Conservation (phyloP, 768 basidiomycete genomes). For the Panaeolus cyanescens region DNA sequence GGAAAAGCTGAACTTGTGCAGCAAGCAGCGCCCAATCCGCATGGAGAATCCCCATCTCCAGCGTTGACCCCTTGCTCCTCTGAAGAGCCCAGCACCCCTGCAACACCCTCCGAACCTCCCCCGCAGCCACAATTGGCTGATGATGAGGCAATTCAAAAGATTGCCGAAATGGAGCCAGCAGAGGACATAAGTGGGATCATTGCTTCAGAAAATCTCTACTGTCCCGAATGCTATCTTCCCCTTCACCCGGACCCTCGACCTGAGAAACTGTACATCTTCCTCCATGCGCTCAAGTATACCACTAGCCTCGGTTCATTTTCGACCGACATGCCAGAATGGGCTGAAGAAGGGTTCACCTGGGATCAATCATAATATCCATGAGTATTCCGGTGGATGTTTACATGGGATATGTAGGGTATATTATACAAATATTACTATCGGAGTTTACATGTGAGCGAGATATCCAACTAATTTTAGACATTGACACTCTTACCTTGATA, state of each 20-base stretch:
- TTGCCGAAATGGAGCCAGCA: conserved; percentile 38
- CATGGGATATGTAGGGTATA: conserved; percentile 12
- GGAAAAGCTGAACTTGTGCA: conserved; percentile 46
- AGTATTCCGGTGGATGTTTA: conserved; percentile 3
- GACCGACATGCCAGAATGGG: conserved; percentile 91
- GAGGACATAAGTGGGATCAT: conserved; percentile 37
- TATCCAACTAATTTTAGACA: not conserved
- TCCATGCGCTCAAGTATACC: conserved; percentile 89
- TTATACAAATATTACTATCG: conserved; percentile 23
- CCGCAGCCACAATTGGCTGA: conserved; percentile 41
- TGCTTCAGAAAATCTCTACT: conserved; percentile 60
- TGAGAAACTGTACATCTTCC: conserved; percentile 90
- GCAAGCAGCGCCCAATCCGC: not conserved
- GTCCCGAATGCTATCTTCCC: conserved; percentile 90
- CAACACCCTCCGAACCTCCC: conserved; percentile 8
- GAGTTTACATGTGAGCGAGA: conserved; percentile 6
- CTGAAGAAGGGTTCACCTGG: conserved; percentile 72
- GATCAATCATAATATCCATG: conserved; percentile 34
- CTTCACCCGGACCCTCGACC: conserved; percentile 92
- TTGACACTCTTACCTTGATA: conserved; percentile 60
- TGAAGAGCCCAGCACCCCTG: conserved; percentile 15
- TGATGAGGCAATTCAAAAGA: conserved; percentile 51
- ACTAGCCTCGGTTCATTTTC: conserved; percentile 81
- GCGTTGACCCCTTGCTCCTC: not conserved
- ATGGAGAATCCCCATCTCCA: not conserved